These are phyloP conservation scores for Coniferiporia weirii DNA, from an alignment of 1,284 basidiomycete species.

Conservation along the genomic window DNA sequence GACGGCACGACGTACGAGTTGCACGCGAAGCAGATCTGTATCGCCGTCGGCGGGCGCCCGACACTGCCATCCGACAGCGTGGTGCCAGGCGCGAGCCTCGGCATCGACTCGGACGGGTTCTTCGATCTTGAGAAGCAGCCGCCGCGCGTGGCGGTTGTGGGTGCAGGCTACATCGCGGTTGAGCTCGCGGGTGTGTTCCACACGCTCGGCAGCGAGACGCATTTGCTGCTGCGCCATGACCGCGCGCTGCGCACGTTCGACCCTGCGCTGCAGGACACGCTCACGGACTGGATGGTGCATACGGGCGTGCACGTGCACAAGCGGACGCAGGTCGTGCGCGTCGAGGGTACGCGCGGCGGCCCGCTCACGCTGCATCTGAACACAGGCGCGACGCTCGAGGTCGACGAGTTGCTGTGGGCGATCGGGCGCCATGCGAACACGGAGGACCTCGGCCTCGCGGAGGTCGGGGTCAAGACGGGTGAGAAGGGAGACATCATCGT, in stretches of 20 bases:
- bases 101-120: conserved; percentile 94
- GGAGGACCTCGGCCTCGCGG: conserved; percentile 72
- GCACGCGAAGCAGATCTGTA: conserved; percentile 69
- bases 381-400: conserved; percentile 73
- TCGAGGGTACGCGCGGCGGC: conserved; percentile 62
- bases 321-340: conserved; percentile 66
- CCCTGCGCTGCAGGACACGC: conserved; percentile 76
- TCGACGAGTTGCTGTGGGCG: conserved; percentile 90
- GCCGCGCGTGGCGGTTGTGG: conserved; percentile 89
- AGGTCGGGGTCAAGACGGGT: conserved; percentile 73
- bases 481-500: conserved; percentile 80
- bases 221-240: conserved; percentile 87
- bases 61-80: conserved; percentile 74
- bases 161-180: conserved; percentile 96
- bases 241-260: conserved; percentile 93
- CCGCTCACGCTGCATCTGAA: conserved; percentile 67
- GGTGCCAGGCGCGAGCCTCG: conserved; percentile 87
- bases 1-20: conserved; percentile 66
- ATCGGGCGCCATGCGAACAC: conserved; percentile 88
- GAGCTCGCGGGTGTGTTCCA: conserved; percentile 91
- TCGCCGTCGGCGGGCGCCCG: conserved; percentile 87
- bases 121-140: conserved; percentile 91
- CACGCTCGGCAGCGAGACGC: conserved; percentile 84
- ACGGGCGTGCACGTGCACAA: conserved; percentile 88
- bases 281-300: conserved; percentile 94